Percentiles rank a stretch among this genome's conserved stretches.
These are phyloP conservation scores for Apiospora phragmitis DNA, from an alignment of 2,329 filamentous ascomycete genomes.

Conservation along the genomic window DNA sequence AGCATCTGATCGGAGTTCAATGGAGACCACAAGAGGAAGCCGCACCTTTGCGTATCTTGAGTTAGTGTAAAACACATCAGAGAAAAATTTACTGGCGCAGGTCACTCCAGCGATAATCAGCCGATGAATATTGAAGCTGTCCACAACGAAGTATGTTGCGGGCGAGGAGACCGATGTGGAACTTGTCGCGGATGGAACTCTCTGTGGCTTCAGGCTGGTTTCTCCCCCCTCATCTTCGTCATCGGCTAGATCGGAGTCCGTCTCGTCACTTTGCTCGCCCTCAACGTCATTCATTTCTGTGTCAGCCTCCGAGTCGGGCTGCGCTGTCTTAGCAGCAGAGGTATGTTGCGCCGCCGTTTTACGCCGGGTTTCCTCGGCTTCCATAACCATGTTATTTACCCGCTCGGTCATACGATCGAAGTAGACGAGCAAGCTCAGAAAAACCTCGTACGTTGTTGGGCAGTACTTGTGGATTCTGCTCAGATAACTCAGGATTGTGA, in stretches of 20 bases:
- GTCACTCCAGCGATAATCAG: conserved; percentile 96
- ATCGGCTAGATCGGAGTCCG: conserved; percentile 51
- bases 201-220: conserved; percentile 29
- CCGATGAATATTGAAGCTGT: conserved; percentile 98
- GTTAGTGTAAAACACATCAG: conserved; percentile 97
- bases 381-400: conserved; percentile 79
- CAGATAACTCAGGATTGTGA: conserved; percentile 94
- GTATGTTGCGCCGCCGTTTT: conserved; percentile 26
- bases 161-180: conserved; percentile 27
- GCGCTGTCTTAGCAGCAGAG: conserved; percentile 11
- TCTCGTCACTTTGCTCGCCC: conserved; percentile 42
- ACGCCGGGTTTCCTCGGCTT: conserved; percentile 58
- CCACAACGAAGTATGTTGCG: conserved; percentile 82
- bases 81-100: conserved; percentile 99
- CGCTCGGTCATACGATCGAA: conserved; percentile 99
- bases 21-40: conserved; percentile 10
- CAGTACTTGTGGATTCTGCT: conserved; percentile 98
- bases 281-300: conserved; percentile 37
- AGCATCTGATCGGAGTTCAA: conserved; percentile 11
- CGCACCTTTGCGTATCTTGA: conserved; percentile 96
- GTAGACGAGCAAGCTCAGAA: conserved; percentile 91
- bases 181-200: conserved; percentile 18
- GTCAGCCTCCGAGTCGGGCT: conserved; percentile 25
- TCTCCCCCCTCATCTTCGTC: conserved; percentile 41
- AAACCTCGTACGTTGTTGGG: conserved; percentile 97